phyloP scores from a whole-genome alignment of 352 stramenopile genomes.

The Globisporangium uncinulatum region DNA sequence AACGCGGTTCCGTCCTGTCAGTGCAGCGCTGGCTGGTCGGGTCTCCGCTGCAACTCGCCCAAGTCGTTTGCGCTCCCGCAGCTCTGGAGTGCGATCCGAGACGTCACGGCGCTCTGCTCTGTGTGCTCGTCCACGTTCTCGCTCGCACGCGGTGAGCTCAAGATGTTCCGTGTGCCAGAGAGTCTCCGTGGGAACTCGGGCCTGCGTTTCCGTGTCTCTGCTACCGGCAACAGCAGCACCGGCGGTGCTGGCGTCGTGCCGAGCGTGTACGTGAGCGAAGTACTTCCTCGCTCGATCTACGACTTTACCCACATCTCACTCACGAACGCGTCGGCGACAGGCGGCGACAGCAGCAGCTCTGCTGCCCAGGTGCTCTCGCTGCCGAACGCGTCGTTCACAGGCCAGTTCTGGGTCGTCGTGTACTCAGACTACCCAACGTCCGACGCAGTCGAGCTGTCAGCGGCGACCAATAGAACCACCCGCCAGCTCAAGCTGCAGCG shows the following conservation, averaged over 20 bases:
- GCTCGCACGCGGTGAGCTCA: constrained; percentile 37
- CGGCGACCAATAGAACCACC: neutral
- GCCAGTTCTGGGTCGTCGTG: constrained; percentile 70
- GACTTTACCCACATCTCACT: constrained; percentile 68
- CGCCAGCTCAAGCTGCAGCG: neutral
- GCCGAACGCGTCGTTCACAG: constrained; percentile 43
- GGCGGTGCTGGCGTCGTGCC: constrained; percentile 19
- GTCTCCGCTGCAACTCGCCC: constrained; percentile 54
- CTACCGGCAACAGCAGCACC: constrained; percentile 1
- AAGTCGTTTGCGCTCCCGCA: constrained; percentile 45
- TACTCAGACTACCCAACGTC: constrained; percentile 49
- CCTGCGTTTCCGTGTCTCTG: constrained; percentile 22
- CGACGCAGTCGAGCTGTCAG: constrained; percentile 12
- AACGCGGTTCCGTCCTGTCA: constrained; percentile 27
- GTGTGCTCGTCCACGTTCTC: constrained; percentile 40
- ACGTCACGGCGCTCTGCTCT: constrained; percentile 48
- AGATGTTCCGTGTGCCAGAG: constrained; percentile 64
- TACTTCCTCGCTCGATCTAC: constrained; percentile 61
- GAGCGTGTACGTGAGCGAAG: constrained; percentile 70
- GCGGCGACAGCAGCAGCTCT: neutral
- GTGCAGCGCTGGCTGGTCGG: constrained; percentile 57
- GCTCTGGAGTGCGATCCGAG: constrained; percentile 49
- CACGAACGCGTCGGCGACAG: constrained; percentile 2
- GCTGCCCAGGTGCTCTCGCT: constrained; percentile 39
- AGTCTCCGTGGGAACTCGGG: constrained; percentile 47